Percentiles rank a stretch among this genome's conserved stretches.
These are phyloP conservation scores for Dictyostelium intermedium DNA, from an alignment of 78 protist genomes.

Conservation along the genomic window DNA sequence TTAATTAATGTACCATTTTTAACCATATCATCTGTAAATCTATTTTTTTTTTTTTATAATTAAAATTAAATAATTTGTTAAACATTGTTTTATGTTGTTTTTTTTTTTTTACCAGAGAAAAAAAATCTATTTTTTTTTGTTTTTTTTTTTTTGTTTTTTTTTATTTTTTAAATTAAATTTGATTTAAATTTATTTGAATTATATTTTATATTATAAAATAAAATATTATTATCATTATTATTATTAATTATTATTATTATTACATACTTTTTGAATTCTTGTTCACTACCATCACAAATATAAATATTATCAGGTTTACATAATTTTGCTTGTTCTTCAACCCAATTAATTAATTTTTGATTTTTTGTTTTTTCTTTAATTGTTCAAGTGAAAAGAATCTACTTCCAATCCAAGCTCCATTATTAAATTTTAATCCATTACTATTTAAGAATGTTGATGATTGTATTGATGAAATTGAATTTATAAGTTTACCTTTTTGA, in stretches of 20 bases:
- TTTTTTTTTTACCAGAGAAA: too few species aligned
- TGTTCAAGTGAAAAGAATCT: constrained; percentile 48
- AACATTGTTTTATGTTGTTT: background rate
- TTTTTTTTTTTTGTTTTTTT: background rate
- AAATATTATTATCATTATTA: background rate
- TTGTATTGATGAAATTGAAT: background rate
- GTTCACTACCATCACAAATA: constrained; percentile 85
- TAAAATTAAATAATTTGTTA: background rate
- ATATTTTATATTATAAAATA: background rate
- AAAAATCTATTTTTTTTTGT: background rate
- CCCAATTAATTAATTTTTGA: constrained; percentile 69
- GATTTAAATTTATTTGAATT: background rate
- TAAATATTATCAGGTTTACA: constrained; percentile 77
- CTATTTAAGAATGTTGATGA: background rate
- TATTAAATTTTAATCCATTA: background rate
- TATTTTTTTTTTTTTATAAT: background rate
- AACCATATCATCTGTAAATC: constrained; percentile 48
- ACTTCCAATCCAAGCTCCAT: background rate
- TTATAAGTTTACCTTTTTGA: background rate
- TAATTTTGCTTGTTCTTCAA: constrained; percentile 79
- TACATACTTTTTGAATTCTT: constrained; percentile 73
- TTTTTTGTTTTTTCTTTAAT: constrained; percentile 53
- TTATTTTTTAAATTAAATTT: background rate
- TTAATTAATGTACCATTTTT: constrained; percentile 64
- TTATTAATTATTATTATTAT: background rate